Conservation (phyloP, 2,329 filamentous ascomycete species). For the Ceratocystis ficicola region DNA sequence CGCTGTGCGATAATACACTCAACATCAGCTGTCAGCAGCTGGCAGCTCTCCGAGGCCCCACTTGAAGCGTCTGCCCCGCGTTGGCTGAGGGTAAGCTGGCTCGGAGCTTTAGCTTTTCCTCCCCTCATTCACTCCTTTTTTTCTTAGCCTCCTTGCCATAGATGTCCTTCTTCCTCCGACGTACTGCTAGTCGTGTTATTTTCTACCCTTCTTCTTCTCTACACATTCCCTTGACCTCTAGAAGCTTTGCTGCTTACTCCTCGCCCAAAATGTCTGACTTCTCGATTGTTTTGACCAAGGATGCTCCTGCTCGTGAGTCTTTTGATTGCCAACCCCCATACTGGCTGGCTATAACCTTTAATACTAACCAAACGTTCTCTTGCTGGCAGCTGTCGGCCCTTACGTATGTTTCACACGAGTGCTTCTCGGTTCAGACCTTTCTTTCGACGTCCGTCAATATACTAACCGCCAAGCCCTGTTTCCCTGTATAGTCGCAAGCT, state of each 20-base stretch:
- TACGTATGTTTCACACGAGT: conserved; percentile 39
- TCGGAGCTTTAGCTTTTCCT: conserved; percentile 15
- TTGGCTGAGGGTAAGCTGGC: conserved; percentile 9
- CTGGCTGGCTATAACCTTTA: too few relatives aligned
- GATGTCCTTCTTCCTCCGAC: conserved; percentile 11
- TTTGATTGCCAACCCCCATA: neutral
- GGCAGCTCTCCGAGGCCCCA: conserved; percentile 6
- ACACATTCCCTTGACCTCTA: neutral
- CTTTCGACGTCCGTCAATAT: too few relatives aligned
- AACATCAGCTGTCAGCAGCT: neutral
- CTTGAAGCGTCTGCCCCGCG: conserved; percentile 17
- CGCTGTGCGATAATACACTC: neutral
- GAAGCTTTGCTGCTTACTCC: conserved; percentile 9
- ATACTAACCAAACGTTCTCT: neutral
- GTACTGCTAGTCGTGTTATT: neutral
- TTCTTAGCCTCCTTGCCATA: conserved; percentile 2
- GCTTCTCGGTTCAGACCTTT: too few relatives aligned
- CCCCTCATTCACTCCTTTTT: neutral
- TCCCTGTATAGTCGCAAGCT: conserved; percentile 44
- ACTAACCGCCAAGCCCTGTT: neutral
- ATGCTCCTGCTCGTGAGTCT: conserved; percentile 46
- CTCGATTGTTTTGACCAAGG: conserved; percentile 42
- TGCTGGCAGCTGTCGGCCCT: conserved; percentile 43
- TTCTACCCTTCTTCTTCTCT: neutral
- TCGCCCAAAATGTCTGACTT: conserved; percentile 21